phyloP scores from a whole-genome alignment of 2,329 filamentous ascomycete genomes.

The Alternaria novae-zelandiae region DNA sequence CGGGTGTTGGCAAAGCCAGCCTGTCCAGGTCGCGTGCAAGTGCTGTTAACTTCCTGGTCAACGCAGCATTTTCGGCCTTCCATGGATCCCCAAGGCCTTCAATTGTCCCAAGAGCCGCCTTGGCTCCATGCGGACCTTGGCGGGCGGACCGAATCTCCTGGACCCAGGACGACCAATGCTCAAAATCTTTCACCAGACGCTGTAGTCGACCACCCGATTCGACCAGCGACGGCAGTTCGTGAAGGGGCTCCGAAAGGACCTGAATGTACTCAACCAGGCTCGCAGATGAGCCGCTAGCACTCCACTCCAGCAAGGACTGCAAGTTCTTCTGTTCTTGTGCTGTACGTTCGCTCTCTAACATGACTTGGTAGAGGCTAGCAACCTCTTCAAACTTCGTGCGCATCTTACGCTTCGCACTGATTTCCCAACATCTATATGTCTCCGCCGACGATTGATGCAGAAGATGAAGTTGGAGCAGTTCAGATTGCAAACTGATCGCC shows the following conservation, averaged over 20 bases:
- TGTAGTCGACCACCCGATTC: conserved; percentile 42
- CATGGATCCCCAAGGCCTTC: conserved; percentile 43
- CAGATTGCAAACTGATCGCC: conserved; percentile 42
- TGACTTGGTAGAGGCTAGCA: conserved; percentile 40
- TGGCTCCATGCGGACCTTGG: conserved; percentile 4
- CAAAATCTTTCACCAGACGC: conserved; percentile 39
- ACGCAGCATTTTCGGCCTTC: conserved; percentile 41
- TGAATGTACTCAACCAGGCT: conserved; percentile 45
- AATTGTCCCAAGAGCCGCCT: conserved; percentile 23
- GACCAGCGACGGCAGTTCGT: conserved; percentile 44
- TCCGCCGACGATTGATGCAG: conserved; percentile 37
- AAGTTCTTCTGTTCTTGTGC: conserved; percentile 47
- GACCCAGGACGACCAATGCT: conserved; percentile 41
- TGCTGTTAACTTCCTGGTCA: conserved; percentile 43
- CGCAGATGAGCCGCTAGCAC: conserved; percentile 28
- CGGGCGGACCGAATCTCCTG: conserved; percentile 35
- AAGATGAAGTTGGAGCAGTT: conserved; percentile 48
- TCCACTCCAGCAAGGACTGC: conserved; percentile 45
- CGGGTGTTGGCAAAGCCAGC: conserved; percentile 33
- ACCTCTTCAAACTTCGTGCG: conserved; percentile 46
- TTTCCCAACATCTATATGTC: conserved; percentile 38
- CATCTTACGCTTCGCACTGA: conserved; percentile 39
- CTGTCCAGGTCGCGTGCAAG: conserved; percentile 41
- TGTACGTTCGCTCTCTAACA: conserved; percentile 46
- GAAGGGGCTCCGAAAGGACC: conserved; percentile 43